Base-by-base conservation (phyloP, 2,329 filamentous ascomycete genomes). In the Aspergillus arachidicola region DNA sequence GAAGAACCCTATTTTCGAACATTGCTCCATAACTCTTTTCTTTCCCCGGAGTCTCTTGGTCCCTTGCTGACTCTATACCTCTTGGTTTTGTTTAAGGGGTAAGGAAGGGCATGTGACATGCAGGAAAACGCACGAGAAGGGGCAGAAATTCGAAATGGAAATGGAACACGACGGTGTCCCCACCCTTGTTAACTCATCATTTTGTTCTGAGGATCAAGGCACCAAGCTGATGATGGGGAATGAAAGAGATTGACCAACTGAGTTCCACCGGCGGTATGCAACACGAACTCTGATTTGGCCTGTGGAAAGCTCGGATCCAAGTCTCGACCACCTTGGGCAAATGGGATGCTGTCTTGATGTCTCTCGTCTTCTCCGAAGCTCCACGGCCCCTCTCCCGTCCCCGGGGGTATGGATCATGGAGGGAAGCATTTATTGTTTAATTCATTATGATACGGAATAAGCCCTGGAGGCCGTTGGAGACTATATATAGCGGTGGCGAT, bases 401-500 rank as follows among this genome's bases (percentile, higher is more conserved):
- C 36, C 32, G 21, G 12, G 51, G n/a, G 21, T 38, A 55, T 55
- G 51, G 51, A 55, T 55, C 32, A 38, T 55, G 51, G 51, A 55
- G 51, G 19, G 34, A 55, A 38, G 51, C 11, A 4, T 23, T 55
- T 16, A 55, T 32, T 54, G 51, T 34, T 54, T 54, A 54, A 36
- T 21, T 36, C 50, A 54, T 55, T 55, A 21, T 55, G 32, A 55
- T 36, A 34, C 19, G 32, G 19, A 54, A 21, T 55, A 19, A 23
- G 34, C 21, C 32, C 51, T n/a, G 28, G 48, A 1, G 21, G 16
- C 21, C 19, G 16, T 34, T 21, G 21, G 34, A 55, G 36, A 23
- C 51, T 41, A 55, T 54, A 54, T 54, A 38, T 55, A 55, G 51
- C 7, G 16, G 51, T 55, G 51, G 51, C 51, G 51, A 55, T 38